Evolutionary conservation across 768 basidiomycete genomes (phyloP).

Genomic region (Hericium rajendrae): DNA sequence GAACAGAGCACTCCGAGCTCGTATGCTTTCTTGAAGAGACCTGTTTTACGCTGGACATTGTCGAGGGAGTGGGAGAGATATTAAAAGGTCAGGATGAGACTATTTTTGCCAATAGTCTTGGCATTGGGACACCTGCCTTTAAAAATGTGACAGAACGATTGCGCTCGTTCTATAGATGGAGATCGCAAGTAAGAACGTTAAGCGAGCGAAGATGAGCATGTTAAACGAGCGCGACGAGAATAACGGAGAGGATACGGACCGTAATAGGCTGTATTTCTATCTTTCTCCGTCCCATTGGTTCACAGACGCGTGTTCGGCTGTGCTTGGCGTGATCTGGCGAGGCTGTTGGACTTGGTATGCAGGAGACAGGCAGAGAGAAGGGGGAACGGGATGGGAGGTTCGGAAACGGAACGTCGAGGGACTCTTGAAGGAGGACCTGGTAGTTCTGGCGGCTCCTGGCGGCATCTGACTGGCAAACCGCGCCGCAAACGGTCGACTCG

Average conservation of each 20-base stretch:
- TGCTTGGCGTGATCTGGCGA: neutral
- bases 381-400: conserved; percentile 4
- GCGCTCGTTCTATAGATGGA: conserved; percentile 72
- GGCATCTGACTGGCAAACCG: conserved; percentile 8
- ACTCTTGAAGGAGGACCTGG: conserved; percentile 10
- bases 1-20: conserved; percentile 87
- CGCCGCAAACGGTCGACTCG: conserved; percentile 4
- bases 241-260: conserved; percentile 33
- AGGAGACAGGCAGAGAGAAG: conserved; percentile 1
- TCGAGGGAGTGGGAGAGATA: conserved; percentile 6
- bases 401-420: conserved; percentile 6
- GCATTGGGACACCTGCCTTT: conserved; percentile 45
- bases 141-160: conserved; percentile 87
- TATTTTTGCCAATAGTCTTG: conserved; percentile 22
- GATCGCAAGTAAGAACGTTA: conserved; percentile 8
- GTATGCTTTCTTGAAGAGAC: conserved; percentile 86
- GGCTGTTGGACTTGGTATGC: too few relatives aligned
- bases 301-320: neutral
- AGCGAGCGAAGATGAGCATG: conserved; percentile 19
- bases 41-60: conserved; percentile 63
- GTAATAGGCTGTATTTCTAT: conserved; percentile 78
- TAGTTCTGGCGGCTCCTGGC: conserved; percentile 7
- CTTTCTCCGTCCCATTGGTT: conserved; percentile 64
- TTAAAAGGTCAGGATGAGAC: conserved; percentile 27
- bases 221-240: conserved; percentile 12